phyloP scores from a whole-genome alignment of 305 asterid species.

The Plantago coronopus region DNA sequence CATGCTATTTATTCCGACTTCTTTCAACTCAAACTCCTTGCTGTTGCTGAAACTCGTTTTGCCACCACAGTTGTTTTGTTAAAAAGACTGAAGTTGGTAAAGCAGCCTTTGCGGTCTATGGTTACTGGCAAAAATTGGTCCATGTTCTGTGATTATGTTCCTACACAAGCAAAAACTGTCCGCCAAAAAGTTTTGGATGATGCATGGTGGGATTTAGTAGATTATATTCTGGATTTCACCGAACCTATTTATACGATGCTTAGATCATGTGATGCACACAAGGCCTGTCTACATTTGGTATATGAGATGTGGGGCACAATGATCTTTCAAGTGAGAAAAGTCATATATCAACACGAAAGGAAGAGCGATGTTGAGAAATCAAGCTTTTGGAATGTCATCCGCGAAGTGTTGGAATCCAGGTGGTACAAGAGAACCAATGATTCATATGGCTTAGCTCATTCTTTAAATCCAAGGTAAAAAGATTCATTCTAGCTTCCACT shows the following conservation, averaged over 20 bases:
- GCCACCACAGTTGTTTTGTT: neutral
- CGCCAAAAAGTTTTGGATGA: neutral
- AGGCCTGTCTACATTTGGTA: neutral
- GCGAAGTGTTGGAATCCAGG: neutral
- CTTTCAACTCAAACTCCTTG: neutral
- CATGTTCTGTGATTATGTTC: neutral
- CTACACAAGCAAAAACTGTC: neutral
- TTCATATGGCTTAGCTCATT: neutral
- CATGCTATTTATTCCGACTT: neutral
- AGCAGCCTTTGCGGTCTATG: neutral
- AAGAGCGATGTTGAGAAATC: constrained; percentile 1
- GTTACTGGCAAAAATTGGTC: neutral
- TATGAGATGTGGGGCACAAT: neutral
- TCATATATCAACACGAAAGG: neutral
- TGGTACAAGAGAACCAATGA: neutral
- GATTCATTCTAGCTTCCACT: neutral
- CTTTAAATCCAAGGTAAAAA: neutral
- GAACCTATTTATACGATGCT: neutral
- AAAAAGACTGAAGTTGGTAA: neutral
- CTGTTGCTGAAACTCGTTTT: neutral
- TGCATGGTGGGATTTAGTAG: neutral
- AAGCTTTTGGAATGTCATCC: neutral
- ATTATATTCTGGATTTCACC: neutral
- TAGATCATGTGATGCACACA: neutral
- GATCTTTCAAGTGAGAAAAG: neutral